Evolutionary conservation across 225 moss, liverwort and hornwort genomes (phyloP).

Genomic region (Takakia lepidozioides): DNA sequence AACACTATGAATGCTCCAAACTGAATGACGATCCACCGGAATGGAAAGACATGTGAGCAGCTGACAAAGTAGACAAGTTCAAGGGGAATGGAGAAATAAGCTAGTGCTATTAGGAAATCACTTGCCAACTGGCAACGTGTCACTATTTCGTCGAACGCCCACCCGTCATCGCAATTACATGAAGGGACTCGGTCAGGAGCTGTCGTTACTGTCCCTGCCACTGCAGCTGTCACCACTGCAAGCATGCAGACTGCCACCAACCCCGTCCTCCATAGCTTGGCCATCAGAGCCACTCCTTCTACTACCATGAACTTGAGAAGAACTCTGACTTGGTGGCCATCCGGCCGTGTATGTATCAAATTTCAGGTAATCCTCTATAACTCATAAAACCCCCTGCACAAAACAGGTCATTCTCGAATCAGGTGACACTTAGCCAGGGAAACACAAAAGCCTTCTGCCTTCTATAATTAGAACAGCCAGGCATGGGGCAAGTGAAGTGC

Average conservation of each 20-base stretch:
- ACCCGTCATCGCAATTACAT: conserved; percentile 84
- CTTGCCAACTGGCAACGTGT: conserved; percentile 85
- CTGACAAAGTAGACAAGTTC: conserved; percentile 92
- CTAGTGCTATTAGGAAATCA: conserved; percentile 83
- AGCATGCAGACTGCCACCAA: conserved; percentile 19
- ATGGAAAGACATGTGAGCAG: conserved; percentile 79
- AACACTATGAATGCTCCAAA: conserved; percentile 87
- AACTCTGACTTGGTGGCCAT: too few species aligned
- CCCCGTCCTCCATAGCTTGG: conserved; percentile 23
- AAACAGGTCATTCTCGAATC: too few species aligned
- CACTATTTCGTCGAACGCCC: conserved; percentile 60
- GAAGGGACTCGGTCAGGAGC: conserved; percentile 46
- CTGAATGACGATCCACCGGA: conserved; percentile 79
- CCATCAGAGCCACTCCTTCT: too few species aligned
- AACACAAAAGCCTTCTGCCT: too few species aligned
- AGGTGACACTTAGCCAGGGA: too few species aligned
- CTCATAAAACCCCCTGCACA: too few species aligned
- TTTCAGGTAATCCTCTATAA: too few species aligned
- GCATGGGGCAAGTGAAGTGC: too few species aligned
- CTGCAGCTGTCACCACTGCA: conserved; percentile 27
- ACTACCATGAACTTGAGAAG: too few species aligned
- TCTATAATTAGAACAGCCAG: too few species aligned
- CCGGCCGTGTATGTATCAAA: too few species aligned
- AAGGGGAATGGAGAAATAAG: conserved; percentile 91
- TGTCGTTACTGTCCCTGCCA: conserved; percentile 44